Conservation (phyloP, 345 rosid genomes). For the Eucalyptus polybractea region DNA sequence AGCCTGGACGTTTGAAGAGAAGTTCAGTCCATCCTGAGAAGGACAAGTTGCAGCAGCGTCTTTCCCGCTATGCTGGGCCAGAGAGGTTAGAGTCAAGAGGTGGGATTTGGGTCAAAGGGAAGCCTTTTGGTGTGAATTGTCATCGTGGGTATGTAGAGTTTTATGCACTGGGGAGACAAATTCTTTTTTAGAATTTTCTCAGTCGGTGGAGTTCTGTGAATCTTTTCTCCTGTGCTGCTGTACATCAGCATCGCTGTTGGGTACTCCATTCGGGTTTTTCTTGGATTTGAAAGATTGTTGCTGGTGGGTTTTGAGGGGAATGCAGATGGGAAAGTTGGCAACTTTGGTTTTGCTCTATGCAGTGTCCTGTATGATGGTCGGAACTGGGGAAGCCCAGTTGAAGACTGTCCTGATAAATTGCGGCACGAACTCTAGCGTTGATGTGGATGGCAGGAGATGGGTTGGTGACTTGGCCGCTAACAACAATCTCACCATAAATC, state of each 20-base stretch:
- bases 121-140: no score
- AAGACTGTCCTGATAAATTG: constrained; percentile 47
- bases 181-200: neutral
- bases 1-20: neutral
- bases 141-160: neutral
- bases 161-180: neutral
- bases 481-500: constrained; percentile 30
- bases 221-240: neutral
- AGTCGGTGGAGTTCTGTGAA: neutral
- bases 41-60: neutral
- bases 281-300: neutral
- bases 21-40: neutral
- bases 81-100: neutral
- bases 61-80: neutral
- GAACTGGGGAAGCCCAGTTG: constrained; percentile 36
- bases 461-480: constrained; percentile 41
- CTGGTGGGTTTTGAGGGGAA: neutral
- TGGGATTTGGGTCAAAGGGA: neutral
- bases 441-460: constrained; percentile 65
- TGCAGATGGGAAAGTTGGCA: neutral
- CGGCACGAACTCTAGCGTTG: constrained; percentile 41
- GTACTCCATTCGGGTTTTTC: neutral
- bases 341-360: neutral
- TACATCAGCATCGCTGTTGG: neutral
- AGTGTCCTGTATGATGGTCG: neutral